Evolutionary conservation across 768 basidiomycete species (phyloP).

Genomic region (Galerina marginata): DNA sequence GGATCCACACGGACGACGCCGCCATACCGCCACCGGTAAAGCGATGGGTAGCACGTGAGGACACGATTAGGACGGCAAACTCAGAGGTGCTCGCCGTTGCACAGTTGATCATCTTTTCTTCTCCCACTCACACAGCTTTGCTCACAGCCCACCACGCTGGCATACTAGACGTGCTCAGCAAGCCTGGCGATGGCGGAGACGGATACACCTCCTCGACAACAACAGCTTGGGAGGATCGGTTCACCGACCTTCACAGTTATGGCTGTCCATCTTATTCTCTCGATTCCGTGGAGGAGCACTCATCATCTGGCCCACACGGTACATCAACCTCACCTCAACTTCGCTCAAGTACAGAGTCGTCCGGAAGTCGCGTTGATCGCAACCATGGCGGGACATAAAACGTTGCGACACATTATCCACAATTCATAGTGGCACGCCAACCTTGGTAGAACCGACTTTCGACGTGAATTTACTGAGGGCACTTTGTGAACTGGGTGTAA

Average conservation of each 20-base stretch:
- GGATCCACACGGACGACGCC: no score
- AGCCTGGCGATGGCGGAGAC: slow-evolving; percentile 33
- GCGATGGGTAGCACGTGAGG: slow-evolving; percentile 4
- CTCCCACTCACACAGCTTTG: neutral
- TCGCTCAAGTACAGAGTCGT: slow-evolving; percentile 68
- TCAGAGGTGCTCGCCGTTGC: neutral
- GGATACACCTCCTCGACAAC: slow-evolving; percentile 48
- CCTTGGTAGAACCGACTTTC: slow-evolving; percentile 83
- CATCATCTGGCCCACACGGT: slow-evolving; percentile 31
- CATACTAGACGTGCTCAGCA: slow-evolving; percentile 6
- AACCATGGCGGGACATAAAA: slow-evolving; percentile 64
- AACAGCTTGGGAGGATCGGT: slow-evolving; percentile 59
- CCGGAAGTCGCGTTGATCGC: slow-evolving; percentile 51
- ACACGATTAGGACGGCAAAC: neutral
- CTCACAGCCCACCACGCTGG: slow-evolving; percentile 1
- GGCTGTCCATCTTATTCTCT: slow-evolving; percentile 47
- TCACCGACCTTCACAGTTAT: slow-evolving; percentile 48
- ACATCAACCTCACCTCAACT: slow-evolving; percentile 61
- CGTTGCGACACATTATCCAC: slow-evolving; percentile 52
- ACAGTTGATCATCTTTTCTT: neutral
- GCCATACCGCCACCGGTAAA: slow-evolving; percentile 2
- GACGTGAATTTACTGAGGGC: slow-evolving; percentile 91
- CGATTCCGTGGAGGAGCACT: slow-evolving; percentile 48
- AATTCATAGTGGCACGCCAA: slow-evolving; percentile 48
- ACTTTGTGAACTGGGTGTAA: slow-evolving; percentile 94